Percentiles rank a stretch among this genome's conserved stretches.
These are phyloP conservation scores for Bretziella fagacearum DNA, from an alignment of 2,329 filamentous ascomycete genomes.

Conservation along the genomic window DNA sequence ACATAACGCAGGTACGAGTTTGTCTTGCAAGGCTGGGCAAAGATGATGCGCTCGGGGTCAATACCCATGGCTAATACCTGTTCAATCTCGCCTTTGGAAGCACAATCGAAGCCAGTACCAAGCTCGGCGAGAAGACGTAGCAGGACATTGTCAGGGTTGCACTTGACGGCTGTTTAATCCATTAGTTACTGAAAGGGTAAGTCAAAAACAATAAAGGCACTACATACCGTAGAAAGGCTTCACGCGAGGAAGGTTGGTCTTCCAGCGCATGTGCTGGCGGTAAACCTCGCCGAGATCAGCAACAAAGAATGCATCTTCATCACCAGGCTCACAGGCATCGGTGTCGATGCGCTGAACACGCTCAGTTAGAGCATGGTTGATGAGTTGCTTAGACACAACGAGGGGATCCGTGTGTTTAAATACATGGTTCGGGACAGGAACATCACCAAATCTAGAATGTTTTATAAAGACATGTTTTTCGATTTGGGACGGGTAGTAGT, in stretches of 20 bases:
- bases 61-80: slow-evolving; percentile 70
- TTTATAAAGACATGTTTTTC: slow-evolving; percentile 34
- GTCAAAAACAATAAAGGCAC: background rate
- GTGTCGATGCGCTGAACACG: slow-evolving; percentile 72
- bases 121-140: slow-evolving; percentile 73
- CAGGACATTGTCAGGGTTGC: slow-evolving; percentile 85
- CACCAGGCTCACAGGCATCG: slow-evolving; percentile 75
- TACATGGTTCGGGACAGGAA: slow-evolving; percentile 16
- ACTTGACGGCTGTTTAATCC: slow-evolving; percentile 64
- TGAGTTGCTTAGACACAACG: slow-evolving; percentile 52
- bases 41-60: slow-evolving; percentile 84
- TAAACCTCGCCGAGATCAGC: slow-evolving; percentile 97
- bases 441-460: slow-evolving; percentile 23
- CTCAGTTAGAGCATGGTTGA: slow-evolving; percentile 71
- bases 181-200: background rate
- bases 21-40: slow-evolving; percentile 98
- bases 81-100: slow-evolving; percentile 94
- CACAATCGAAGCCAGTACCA: slow-evolving; percentile 93
- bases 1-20: slow-evolving; percentile 94
- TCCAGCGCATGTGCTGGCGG: slow-evolving; percentile 96
- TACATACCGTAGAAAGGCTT: slow-evolving; percentile 84
- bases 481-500: slow-evolving; percentile 34
- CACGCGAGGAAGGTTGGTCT: slow-evolving; percentile 78
- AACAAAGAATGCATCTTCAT: slow-evolving; percentile 96
- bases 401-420: slow-evolving; percentile 1